A percentile compares a stretch with the other conserved stretches of the same genome.
Conservation (phyloP, 768 basidiomycete species). For the Pisolithus orientalis region DNA sequence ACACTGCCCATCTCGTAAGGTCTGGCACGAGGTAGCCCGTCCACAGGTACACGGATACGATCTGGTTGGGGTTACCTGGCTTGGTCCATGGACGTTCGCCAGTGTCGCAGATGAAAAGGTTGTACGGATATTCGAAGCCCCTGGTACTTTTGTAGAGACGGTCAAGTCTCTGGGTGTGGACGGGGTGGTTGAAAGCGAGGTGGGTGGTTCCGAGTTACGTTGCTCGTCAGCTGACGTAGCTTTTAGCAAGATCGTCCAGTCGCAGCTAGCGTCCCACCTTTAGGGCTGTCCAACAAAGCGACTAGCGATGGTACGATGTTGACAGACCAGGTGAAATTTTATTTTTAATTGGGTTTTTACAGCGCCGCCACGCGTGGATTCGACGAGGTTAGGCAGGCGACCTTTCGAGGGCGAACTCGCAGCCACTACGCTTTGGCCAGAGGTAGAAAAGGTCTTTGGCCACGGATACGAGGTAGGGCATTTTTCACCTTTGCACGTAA, state of each 20-base stretch:
- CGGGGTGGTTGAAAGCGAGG: conserved; percentile 45
- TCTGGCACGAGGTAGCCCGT: conserved; percentile 85
- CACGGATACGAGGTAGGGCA: conserved; percentile 89
- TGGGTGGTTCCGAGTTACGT: conserved; percentile 18
- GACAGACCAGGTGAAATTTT: neutral
- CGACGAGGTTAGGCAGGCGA: conserved; percentile 24
- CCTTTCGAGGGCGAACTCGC: conserved; percentile 92
- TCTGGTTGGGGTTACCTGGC: conserved; percentile 71
- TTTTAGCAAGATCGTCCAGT: conserved; percentile 56
- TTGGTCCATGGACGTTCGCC: conserved; percentile 71
- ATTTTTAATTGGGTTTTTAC: conserved; percentile 2
- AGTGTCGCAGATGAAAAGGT: conserved; percentile 98
- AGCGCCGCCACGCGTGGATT: conserved; percentile 15
- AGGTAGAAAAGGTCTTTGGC: conserved; percentile 93
- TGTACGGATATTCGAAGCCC: conserved; percentile 87
- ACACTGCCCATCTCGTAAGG: conserved; percentile 15
- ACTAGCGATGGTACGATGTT: conserved; percentile 50
- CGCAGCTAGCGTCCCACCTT: conserved; percentile 86
- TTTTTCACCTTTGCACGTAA: neutral
- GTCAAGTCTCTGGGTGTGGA: conserved; percentile 47
- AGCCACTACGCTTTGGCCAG: conserved; percentile 89
- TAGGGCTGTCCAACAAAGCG: conserved; percentile 93
- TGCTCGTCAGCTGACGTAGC: conserved; percentile 2
- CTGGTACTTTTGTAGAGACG: conserved; percentile 67
- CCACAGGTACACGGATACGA: conserved; percentile 99